A percentile compares a stretch with the other conserved stretches of the same genome.
phyloP scores from a whole-genome alignment of 129 eudicot species.

The Artemisia argyi region DNA sequence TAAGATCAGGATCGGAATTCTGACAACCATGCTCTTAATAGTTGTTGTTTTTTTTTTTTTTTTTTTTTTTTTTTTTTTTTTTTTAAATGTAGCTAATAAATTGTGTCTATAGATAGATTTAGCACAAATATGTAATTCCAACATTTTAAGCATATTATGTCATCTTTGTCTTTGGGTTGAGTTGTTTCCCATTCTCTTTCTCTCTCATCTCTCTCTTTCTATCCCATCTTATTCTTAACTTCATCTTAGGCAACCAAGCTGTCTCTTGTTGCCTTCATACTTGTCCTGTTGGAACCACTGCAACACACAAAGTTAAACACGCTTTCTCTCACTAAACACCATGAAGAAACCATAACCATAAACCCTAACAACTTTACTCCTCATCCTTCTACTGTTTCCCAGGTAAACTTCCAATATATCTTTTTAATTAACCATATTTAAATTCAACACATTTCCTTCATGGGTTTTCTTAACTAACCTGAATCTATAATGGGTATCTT shows the following conservation, averaged over 20 bases:
- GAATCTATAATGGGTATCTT: conserved; percentile 2
- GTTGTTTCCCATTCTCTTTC: conserved; percentile 41
- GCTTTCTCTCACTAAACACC: conserved; percentile 26
- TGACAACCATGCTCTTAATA: too few relatives aligned
- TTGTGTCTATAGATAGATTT: not conserved
- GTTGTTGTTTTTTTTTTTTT: too few relatives aligned
- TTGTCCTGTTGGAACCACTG: conserved; percentile 47
- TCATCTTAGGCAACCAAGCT: conserved; percentile 83
- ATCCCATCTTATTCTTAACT: conserved; percentile 34
- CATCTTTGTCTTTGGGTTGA: conserved; percentile 39
- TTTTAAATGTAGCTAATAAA: too few relatives aligned
- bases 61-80: too few relatives aligned
- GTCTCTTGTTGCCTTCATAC: conserved; percentile 76
- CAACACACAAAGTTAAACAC: conserved; percentile 25
- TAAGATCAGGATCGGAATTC: too few relatives aligned
- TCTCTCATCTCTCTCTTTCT: conserved; percentile 4
- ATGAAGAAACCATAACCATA: conserved; percentile 34
- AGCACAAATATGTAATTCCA: not conserved
- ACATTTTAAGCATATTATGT: conserved; percentile 35
- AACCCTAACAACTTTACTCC: not conserved
- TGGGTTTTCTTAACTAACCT: not conserved
- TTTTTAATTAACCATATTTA: not conserved
- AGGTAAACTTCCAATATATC: conserved; percentile 31
- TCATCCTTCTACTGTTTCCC: conserved; percentile 10
- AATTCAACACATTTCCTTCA: conserved; percentile 7